Base-by-base conservation (phyloP, 352 stramenopile species). In the Phytophthora sp. region DNA sequence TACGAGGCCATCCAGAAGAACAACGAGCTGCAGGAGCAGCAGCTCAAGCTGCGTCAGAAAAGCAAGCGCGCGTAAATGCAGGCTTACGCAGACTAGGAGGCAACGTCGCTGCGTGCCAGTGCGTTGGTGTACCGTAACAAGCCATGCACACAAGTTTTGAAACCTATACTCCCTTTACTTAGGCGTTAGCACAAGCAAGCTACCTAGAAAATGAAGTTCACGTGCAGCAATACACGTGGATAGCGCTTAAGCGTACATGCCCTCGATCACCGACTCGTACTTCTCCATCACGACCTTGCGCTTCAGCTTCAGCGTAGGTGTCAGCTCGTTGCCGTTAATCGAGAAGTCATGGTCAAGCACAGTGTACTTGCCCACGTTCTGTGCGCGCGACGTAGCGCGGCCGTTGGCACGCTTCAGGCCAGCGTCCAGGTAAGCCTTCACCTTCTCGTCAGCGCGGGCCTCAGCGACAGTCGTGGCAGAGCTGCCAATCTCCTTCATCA, bases 301-400 rank as follows among this genome's bases (percentile, higher is more conserved):
- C 87, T 98, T 98, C 35, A 98, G 76, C 78, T 99, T 99, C 58
- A 99, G 80, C 62, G 96, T 99, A 30, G 96, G 94, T 44, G 96
- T 99, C n/a, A 99, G 77, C 66, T 98, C 95, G 54, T 92, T 89
- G 39, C 79, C 90, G 41, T 69, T 62, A 34, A 98, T 91, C 31
- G 84, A 95, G 59, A 99, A 98, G 74, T 98, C 92, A 48, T 75
- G 81, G 50, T 93, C 77, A 17, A 98, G 67, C 37, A 98, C 76
- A 49, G 78, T 62, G 67, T 84, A 98, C 77, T 98, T 98, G 65
- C 67, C 82, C 11, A 97, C 66, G 62, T 83, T 90, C 66, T 95
- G 84, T 42, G 88, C 87, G 50, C 85, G 87, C 61, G 87, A 95
- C n/a, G 85, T 91, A 15, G 85, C 82, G 7, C 71, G 72, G 17